Conservation (phyloP, 1,139 yeast species). For the Saccharomyces hybrid region DNA sequence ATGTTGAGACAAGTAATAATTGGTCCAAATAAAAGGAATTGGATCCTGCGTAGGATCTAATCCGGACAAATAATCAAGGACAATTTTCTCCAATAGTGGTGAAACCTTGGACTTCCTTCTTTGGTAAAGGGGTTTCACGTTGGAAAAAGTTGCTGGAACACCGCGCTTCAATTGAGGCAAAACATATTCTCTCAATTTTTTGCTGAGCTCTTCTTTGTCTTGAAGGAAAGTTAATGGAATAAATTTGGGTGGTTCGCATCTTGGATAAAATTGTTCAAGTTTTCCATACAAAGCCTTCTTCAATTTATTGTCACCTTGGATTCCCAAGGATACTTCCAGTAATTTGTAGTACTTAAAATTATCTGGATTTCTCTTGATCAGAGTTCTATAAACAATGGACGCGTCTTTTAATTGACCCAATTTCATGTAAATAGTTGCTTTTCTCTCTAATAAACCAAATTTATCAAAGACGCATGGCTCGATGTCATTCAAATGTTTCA, state of each 20-base stretch:
- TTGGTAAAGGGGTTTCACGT: constrained; percentile 71
- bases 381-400: constrained; percentile 54
- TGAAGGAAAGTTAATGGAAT: constrained; percentile 70
- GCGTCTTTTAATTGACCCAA: constrained; percentile 51
- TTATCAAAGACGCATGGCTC: constrained; percentile 54
- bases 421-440: constrained; percentile 50
- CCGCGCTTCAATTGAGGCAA: constrained; percentile 61
- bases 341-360: constrained; percentile 54
- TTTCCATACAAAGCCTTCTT: constrained; percentile 55
- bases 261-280: constrained; percentile 65
- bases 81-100: constrained; percentile 46
- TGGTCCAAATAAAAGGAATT: constrained; percentile 61
- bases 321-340: constrained; percentile 56
- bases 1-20: constrained; percentile 77
- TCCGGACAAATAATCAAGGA: constrained; percentile 39
- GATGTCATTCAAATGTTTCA: constrained; percentile 50
- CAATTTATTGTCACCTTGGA: constrained; percentile 34
- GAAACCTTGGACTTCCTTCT: constrained; percentile 30
- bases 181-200: constrained; percentile 46
- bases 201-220: constrained; percentile 43
- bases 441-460: constrained; percentile 53
- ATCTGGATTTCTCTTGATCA: constrained; percentile 84
- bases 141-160: constrained; percentile 85
- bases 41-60: constrained; percentile 36
- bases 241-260: constrained; percentile 70